phyloP scores from a whole-genome alignment of 2,329 filamentous ascomycete species.

The Shiraia sp. region DNA sequence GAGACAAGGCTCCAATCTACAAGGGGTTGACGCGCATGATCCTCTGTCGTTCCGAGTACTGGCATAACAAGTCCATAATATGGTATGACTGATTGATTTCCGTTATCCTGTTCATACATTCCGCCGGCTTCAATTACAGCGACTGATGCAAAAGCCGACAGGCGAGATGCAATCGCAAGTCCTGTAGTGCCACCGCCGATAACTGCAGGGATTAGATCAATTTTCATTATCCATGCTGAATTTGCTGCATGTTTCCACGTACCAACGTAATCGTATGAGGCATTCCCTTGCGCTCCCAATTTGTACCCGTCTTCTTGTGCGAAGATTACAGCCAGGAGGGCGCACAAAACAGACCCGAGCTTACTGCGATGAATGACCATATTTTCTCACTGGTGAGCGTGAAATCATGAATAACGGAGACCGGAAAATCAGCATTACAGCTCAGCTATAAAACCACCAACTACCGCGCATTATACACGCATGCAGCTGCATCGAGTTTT shows the following conservation, averaged over 20 bases:
- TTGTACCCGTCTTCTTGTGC: too few relatives aligned
- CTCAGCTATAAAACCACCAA: too few relatives aligned
- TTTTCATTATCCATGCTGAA: background rate
- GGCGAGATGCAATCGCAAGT: slow-evolving; percentile 26
- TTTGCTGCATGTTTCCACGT: background rate
- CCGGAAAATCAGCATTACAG: too few relatives aligned
- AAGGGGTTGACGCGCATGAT: slow-evolving; percentile 14
- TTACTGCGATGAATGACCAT: too few relatives aligned
- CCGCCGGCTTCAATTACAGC: slow-evolving; percentile 34
- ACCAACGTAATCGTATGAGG: slow-evolving; percentile 12
- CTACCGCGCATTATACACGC: too few relatives aligned
- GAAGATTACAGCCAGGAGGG: too few relatives aligned
- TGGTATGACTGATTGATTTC: slow-evolving; percentile 32
- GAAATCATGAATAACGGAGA: too few relatives aligned
- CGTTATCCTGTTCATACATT: slow-evolving; percentile 31
- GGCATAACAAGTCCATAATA: too few relatives aligned
- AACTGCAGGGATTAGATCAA: slow-evolving; percentile 11
- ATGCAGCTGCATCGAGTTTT: too few relatives aligned
- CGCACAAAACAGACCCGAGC: too few relatives aligned
- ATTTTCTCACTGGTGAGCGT: too few relatives aligned
- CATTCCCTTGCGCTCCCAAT: slow-evolving; percentile 8
- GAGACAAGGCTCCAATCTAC: slow-evolving; percentile 37
- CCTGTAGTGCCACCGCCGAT: slow-evolving; percentile 36
- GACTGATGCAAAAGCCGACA: slow-evolving; percentile 23
- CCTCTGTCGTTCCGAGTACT: too few relatives aligned